Conservation (phyloP, 768 basidiomycete species). For the Phaeotremella fagi region DNA sequence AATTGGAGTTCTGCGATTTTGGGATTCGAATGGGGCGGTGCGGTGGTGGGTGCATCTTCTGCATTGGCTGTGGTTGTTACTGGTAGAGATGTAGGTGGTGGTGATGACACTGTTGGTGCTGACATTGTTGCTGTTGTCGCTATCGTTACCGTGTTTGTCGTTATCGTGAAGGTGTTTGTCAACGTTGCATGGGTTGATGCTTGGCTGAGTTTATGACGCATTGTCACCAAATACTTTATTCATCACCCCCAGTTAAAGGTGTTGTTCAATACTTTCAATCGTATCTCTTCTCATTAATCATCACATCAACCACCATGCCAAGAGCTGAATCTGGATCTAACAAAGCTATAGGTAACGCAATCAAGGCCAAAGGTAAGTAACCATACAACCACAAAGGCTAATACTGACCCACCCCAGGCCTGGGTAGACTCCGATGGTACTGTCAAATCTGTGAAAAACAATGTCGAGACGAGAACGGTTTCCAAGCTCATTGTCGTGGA, state of each 20-base stretch:
- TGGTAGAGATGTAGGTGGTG: neutral
- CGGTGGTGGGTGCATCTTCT: neutral
- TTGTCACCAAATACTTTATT: too few relatives aligned
- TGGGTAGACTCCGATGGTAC: constrained; percentile 94
- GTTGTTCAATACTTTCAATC: neutral
- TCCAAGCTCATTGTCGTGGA: constrained; percentile 53
- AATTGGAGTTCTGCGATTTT: constrained; percentile 31
- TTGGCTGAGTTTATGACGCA: too few relatives aligned
- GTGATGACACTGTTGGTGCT: neutral
- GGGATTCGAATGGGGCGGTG: constrained; percentile 16
- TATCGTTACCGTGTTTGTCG: too few relatives aligned
- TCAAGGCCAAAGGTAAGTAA: constrained; percentile 85
- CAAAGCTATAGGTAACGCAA: constrained; percentile 63
- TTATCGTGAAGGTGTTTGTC: too few relatives aligned
- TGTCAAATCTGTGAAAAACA: constrained; percentile 99
- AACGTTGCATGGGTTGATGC: too few relatives aligned
- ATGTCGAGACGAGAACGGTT: constrained; percentile 95
- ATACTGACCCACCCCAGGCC: constrained; percentile 48
- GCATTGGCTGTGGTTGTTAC: neutral
- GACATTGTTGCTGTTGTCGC: neutral
- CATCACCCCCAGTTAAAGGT: too few relatives aligned
- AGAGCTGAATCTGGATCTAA: constrained; percentile 47
- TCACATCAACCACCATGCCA: constrained; percentile 40
- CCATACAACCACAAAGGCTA: neutral
- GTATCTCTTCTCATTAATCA: neutral